Conservation (phyloP, 768 basidiomycete genomes). For the Dendrothele bispora region DNA sequence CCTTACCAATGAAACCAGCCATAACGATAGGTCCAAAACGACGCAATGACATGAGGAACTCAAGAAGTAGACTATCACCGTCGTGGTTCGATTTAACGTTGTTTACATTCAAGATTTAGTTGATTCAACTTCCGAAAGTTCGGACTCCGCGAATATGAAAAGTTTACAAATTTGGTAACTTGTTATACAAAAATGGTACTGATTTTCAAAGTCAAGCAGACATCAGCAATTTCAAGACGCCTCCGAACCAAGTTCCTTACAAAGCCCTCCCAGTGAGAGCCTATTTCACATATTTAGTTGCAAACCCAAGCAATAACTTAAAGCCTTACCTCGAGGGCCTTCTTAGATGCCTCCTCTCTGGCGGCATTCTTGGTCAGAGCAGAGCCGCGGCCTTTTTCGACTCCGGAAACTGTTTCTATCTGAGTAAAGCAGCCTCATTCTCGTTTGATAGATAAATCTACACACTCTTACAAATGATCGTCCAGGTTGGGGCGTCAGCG, state of each 20-base stretch:
- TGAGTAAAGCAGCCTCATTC: conserved; percentile 7
- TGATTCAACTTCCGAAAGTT: too few species aligned
- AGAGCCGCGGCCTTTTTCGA: conserved; percentile 45
- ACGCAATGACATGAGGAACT: too few species aligned
- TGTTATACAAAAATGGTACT: neutral
- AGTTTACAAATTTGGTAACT: neutral
- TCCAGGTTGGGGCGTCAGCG: conserved; percentile 52
- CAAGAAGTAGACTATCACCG: too few species aligned
- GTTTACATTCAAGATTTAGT: too few species aligned
- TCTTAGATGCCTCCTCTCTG: conserved; percentile 46
- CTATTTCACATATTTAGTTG: neutral
- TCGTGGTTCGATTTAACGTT: too few species aligned
- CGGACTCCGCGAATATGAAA: too few species aligned
- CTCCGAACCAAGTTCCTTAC: neutral
- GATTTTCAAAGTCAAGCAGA: neutral
- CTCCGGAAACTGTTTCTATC: conserved; percentile 53
- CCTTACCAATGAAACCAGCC: conserved; percentile 10
- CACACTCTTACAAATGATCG: conserved; percentile 58
- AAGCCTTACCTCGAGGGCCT: conserved; percentile 38
- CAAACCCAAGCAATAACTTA: too few species aligned
- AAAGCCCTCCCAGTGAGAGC: neutral
- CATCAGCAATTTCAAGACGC: neutral
- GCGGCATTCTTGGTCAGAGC: conserved; percentile 45
- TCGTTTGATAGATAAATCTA: conserved; percentile 8
- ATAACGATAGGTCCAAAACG: neutral